Evolutionary conservation across 1,139 yeast genomes (phyloP), one percentile per base, ranked within the genome.

Genomic region (Yamadazyma diddensiae): DNA sequence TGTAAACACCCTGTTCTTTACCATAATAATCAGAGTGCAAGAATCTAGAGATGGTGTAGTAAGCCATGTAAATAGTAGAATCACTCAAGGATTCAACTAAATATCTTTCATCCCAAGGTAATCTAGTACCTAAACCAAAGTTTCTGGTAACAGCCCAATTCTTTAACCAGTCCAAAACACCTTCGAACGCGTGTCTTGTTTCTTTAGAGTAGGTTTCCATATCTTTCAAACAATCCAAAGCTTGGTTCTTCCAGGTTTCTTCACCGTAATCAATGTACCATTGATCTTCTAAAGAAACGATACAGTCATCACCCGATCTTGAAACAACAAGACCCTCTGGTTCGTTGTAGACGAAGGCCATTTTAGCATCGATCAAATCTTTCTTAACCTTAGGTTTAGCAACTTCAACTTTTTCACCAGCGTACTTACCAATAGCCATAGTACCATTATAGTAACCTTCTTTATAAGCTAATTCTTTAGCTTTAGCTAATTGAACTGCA

Each of bases 211-310:
- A 92, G 14, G 94, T 77, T 60, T 85, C 77, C 94, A 94, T 81
- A 45, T 62, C 57, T 28, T 70, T 72, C 46, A 94, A 74, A 58
- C 95, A 84, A 49, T 84, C 94, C 43, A 82, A 70, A 35, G 97
- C 94, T 58, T 78, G 77, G n/a, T 70, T 61, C 57, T 84, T 84
- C 99, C 99, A 94, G 20, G 65, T 50, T 47, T 80, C 88, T 75
- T 94, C 99, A 73, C 98, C 98, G 55, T 94, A 94, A 60, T 94
- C 97, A 53, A 87, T 76, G 62, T 79, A 94, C 98, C 98, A 94
- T 71, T 94, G 99, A 65, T 94, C 98, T 66, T 94, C 97, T 38
- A 94, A 77, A 11, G 97, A 88, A 33, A 92, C 98, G 51, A 92
- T 79, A 74, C 98, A 92, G 38, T 82, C 92, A 57, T 92, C 99